phyloP scores from a whole-genome alignment of 2,329 filamentous ascomycete genomes.

The Xylariaceae sp. region DNA sequence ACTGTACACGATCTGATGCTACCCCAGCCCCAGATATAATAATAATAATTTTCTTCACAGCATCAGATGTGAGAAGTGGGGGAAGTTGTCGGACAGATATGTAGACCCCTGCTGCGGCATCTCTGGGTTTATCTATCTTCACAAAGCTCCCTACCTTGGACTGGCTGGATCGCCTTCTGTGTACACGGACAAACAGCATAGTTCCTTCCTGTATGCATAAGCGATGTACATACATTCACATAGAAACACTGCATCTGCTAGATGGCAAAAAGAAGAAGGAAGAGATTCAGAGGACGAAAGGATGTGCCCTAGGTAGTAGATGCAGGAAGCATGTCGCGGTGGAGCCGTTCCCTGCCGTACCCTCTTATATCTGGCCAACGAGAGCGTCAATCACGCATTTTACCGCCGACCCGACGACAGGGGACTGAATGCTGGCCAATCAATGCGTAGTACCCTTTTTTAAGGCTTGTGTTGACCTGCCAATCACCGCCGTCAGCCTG shows the following conservation, averaged over 20 bases:
- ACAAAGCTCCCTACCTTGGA: too few relatives aligned
- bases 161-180: too few relatives aligned
- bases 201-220: too few relatives aligned
- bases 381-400: constrained; percentile 28
- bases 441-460: constrained; percentile 18
- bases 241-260: too few relatives aligned
- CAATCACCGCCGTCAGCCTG: constrained; percentile 33
- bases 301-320: too few relatives aligned
- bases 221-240: too few relatives aligned
- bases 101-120: neutral
- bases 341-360: constrained; percentile 13
- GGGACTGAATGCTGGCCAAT: constrained; percentile 28
- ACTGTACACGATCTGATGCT: constrained; percentile 15
- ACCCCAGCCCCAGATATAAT: constrained; percentile 19
- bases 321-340: constrained; percentile 1
- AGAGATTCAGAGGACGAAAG: too few relatives aligned
- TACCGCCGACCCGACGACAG: constrained; percentile 31
- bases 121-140: too few relatives aligned
- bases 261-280: too few relatives aligned
- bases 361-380: constrained; percentile 26
- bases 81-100: neutral
- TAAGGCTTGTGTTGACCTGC: constrained; percentile 12
- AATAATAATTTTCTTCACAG: constrained; percentile 4
- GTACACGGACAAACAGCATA: too few relatives aligned
- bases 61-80: constrained; percentile 1